Evolutionary conservation across 2,329 filamentous ascomycete species (phyloP), one percentile per base, ranked within the genome.

Genomic region (Tolypocladium nubicola): DNA sequence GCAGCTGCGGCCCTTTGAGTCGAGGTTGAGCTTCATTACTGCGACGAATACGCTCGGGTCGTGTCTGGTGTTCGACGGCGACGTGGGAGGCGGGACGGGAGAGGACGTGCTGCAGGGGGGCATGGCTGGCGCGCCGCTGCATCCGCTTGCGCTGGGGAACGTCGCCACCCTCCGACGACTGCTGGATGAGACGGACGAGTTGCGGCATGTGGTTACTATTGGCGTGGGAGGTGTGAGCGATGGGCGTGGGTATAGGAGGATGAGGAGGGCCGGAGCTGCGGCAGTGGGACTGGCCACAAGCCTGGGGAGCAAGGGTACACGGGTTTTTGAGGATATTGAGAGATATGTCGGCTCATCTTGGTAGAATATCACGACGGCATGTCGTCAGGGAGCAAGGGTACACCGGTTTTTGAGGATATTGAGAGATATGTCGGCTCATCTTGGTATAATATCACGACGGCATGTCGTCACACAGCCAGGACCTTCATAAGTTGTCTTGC

Each of bases 171-270:
- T 93, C n/a, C 72, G 84, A 23, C 69, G 67, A 23, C 67, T 88
- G 71, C 68, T 92, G 19, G 81, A 86, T 61, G 69, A 71, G 39
- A 65, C 76, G 16, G 64, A 73, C 0, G 62, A 63, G 41, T 69
- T 89, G 53, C 69, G 69, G 11, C 73, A 78, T n/a, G 74, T 92
- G 30, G 73, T 75, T 19, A 75, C 92, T 37, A 83, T 92, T 57
- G 89, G 89, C 0, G 80, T 89, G 0, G 89, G 89, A 1, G 89
- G 89, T 1, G 88, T 92, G 1, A 73, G 78, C 30, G 86, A 91
- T 66, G 73, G 70, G 0, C 76, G 71, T 3, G 87, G 86, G 1
- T 89, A 79, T 62, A 70, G 71, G 57, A 76, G 88, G 61, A 91
- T 90, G 87, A 77, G 74, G 61, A 72, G 70, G 8, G 88, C 82